Conservation (phyloP, 768 basidiomycete species). For the Termitomyces sp. region DNA sequence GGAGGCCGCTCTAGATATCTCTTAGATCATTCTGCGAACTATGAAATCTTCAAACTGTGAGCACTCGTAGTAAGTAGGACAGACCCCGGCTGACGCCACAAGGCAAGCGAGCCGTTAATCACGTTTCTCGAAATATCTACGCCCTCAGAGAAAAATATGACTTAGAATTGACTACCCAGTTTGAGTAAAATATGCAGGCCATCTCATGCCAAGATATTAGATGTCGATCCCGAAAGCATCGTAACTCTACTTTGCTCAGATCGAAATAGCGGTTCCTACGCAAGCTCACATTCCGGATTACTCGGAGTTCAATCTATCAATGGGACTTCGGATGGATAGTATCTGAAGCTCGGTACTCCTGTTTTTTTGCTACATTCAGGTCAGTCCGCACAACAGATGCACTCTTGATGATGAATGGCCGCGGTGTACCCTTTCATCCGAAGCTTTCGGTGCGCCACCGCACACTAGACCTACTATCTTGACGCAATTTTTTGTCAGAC, state of each 20-base stretch:
- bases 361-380: constrained; percentile 1
- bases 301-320: background rate
- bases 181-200: background rate
- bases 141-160: background rate
- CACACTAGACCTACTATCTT: background rate
- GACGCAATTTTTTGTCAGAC: background rate
- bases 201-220: background rate
- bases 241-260: background rate
- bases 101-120: background rate
- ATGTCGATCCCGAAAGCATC: constrained; percentile 1
- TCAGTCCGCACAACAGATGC: constrained; percentile 1
- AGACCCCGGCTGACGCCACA: constrained; percentile 1
- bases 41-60: background rate
- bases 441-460: constrained; percentile 17
- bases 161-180: background rate
- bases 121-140: background rate
- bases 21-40: constrained; percentile 15
- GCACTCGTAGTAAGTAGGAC: constrained; percentile 1
- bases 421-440: constrained; percentile 7
- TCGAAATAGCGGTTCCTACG: background rate
- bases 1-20: constrained; percentile 14
- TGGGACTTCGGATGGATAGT: background rate
- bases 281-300: background rate
- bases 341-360: constrained; percentile 1
- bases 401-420: background rate